Evolutionary conservation across 805 yeast genomes (phyloP), one percentile per base, ranked within the genome.

Genomic region (Saturnispora galanensis): DNA sequence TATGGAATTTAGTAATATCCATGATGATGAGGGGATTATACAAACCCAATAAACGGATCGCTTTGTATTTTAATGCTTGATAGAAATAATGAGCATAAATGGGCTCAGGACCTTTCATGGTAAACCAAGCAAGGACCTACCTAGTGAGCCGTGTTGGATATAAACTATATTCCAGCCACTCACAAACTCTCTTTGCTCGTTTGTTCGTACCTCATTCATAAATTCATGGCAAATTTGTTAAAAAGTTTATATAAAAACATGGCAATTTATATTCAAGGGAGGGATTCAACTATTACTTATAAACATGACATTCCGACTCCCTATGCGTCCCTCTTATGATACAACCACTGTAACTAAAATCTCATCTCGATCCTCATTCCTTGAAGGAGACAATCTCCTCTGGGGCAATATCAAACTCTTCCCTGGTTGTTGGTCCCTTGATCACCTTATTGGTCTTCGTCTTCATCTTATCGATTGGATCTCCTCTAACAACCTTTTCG

Each of bases 401-500:
- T 8, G 66, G 65, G 17, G 65, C 65, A 37, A 62, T 52, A 42
- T 62, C 66, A 39, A 57, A 58, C 51, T 62, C 66, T 41, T 54
- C 46, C 42, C 63, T 58, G 1, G 63, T 55, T 2, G 51, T 48
- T 18, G 63, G 63, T 16, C 60, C 56, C 47, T 79, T 81, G 33
- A 83, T 77, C 11, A 90, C 83, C 12, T 86, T 84, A 57, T 88
- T 89, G 30, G 90, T 74, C 16, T 79, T 67, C 10, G 75, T 77
- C 60, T 80, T 86, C 39, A 77, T 73, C 60, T 83, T 82, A 52
- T 74, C 74, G 41, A 89, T 68, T 34, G 74, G 61, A 60, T 86
- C 90, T 32, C 98, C 98, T 49, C 70, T 71, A 32, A 87, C 87
- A 40, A 93, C 76, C 56, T 77, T 79, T 58, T 83, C 90, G 71